Conservation (phyloP, 805 yeast species). For the Metschnikowia hibisci region DNA sequence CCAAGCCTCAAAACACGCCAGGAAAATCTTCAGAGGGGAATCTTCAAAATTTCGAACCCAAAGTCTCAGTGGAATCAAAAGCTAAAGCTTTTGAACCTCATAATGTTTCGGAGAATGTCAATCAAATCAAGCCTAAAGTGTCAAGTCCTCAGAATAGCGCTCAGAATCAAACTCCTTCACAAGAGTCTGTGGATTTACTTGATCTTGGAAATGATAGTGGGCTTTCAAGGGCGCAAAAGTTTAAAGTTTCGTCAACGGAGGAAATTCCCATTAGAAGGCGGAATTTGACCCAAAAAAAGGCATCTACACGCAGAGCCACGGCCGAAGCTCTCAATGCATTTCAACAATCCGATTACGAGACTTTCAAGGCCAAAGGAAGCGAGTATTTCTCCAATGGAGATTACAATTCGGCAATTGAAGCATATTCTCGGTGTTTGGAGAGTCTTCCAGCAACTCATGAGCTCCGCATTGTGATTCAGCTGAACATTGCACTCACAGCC, state of each 20-base stretch:
- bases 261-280: slow-evolving; percentile 25
- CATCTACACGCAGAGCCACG: slow-evolving; percentile 10
- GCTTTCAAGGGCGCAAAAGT: slow-evolving; percentile 23
- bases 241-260: slow-evolving; percentile 20
- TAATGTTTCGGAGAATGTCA: not conserved
- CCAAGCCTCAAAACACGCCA: not conserved
- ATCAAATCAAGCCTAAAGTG: not conserved
- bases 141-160: not conserved
- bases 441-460: slow-evolving; percentile 63
- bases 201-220: slow-evolving; percentile 19
- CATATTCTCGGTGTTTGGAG: slow-evolving; percentile 48
- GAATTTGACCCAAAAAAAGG: not conserved
- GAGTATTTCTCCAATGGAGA: slow-evolving; percentile 77
- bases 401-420: slow-evolving; percentile 58
- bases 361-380: slow-evolving; percentile 53
- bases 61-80: too few relatives aligned
- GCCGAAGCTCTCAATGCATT: slow-evolving; percentile 33
- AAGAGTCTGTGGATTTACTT: slow-evolving; percentile 23
- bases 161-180: slow-evolving; percentile 5
- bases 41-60: too few relatives aligned
- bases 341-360: slow-evolving; percentile 42
- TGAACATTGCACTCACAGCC: slow-evolving; percentile 67
- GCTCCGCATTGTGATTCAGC: slow-evolving; percentile 59
- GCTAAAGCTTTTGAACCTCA: too few relatives aligned
- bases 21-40: too few relatives aligned